Evolutionary conservation across 106 monocot genomes (phyloP).

Genomic region (Dendrobium huoshanense): DNA sequence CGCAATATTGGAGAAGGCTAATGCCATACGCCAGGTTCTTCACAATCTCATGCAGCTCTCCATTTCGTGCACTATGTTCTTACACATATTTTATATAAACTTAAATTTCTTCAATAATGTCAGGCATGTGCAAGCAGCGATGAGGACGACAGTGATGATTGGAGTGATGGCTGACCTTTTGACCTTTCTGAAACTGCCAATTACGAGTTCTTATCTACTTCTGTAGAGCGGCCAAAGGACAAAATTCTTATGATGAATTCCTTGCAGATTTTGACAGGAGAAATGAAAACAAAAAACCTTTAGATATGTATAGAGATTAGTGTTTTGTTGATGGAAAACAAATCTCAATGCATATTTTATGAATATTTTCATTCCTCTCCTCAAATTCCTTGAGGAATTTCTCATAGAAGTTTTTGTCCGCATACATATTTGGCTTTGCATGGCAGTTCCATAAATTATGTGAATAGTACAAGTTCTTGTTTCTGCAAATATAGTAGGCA

Average conservation of each 20-base stretch:
- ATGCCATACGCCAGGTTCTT: conserved; percentile 74
- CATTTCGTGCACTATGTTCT: background rate
- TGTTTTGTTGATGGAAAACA: background rate
- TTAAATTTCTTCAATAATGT: background rate
- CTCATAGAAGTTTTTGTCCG: background rate
- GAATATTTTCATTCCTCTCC: background rate
- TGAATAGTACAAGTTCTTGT: background rate
- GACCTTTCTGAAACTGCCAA: background rate
- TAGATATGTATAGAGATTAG: background rate
- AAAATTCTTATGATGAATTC: background rate
- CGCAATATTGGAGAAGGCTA: conserved; percentile 82
- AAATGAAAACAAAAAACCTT: background rate
- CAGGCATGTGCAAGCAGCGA: conserved; percentile 72
- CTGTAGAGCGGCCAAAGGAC: background rate
- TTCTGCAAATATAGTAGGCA: too few species aligned
- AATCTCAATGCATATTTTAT: background rate
- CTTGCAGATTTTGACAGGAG: background rate
- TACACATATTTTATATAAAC: background rate
- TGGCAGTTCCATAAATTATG: background rate
- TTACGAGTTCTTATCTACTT: background rate
- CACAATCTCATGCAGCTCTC: conserved; percentile 21
- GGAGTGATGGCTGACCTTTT: conserved; percentile 52
- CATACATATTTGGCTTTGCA: background rate
- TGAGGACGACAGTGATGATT: conserved; percentile 54
- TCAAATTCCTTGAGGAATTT: background rate